Evolutionary conservation across 257 asterid species (phyloP), one percentile per base, ranked within the genome.

Genomic region (Fraxinus americana): DNA sequence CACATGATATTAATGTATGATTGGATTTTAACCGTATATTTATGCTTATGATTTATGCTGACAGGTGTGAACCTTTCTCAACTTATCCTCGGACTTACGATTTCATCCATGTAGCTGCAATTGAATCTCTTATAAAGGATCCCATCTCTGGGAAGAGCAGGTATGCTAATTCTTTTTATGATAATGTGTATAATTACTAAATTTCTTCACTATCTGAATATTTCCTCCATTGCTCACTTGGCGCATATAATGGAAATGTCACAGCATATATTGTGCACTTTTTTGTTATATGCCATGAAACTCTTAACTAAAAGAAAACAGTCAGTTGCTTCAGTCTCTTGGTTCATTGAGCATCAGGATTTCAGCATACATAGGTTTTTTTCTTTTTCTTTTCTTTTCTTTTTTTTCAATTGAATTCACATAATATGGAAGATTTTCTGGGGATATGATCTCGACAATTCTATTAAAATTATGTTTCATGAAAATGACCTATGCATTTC

Each of bases 41-140:
- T 61, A 41, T 36, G 74, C 72, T 67, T 67, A 32, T 87, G 80
- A 75, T 2, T 80, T 81, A 63, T 85, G 78, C 72, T 77, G 77
- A 75, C 87, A 96, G 99, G 99, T 96, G 98, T 41, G 99, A 96
- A 83, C 99, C 99, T 81, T 96, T 96, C 86, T 96, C 99, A 38
- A 96, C 97, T 2, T 93, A 96, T 83, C 99, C 99, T 80, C 94
- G 97, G 83, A 89, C 97, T 45, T 96, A 96, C 77, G 99, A 96
- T 85, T 87, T 96, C 76, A 93, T 96, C 79, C 99, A 96, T 54
- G 97, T 91, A 45, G 90, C 86, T 71, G 84, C 92, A 69, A 86
- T 96, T 52, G 97, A 89, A 73, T 92, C 97, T 78, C 97, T 96
- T 74, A 76, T 89, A 23, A 88, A 81, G 80, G 97, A 91, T 76